Conservation (phyloP, 2,329 filamentous ascomycete species). For the Nannizzia gypsea region DNA sequence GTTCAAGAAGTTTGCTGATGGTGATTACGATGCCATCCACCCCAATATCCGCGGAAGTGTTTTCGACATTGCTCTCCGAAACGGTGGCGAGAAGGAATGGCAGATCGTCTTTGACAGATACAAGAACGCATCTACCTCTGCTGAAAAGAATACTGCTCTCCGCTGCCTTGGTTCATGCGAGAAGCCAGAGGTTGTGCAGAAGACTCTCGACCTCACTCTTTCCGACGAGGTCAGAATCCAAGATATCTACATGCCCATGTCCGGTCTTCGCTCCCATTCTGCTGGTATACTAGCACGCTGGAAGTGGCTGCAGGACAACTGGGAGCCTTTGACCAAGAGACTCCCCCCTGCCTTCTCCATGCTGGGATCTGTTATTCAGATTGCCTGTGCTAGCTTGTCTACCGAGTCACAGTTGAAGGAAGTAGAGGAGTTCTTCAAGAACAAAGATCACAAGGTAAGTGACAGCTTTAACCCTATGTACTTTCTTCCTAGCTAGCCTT, state of each 20-base stretch:
- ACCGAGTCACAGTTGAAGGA: conserved; percentile 61
- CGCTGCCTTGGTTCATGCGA: conserved; percentile 69
- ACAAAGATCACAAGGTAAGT: conserved; percentile 62
- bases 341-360: conserved; percentile 79
- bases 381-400: conserved; percentile 72
- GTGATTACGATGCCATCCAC: conserved; percentile 72
- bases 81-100: conserved; percentile 80
- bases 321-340: conserved; percentile 69
- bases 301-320: conserved; percentile 74
- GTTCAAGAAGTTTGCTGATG: conserved; percentile 72
- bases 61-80: conserved; percentile 70
- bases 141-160: conserved; percentile 85
- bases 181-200: conserved; percentile 66
- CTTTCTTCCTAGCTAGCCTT: neutral
- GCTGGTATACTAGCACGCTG: conserved; percentile 72
- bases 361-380: conserved; percentile 70
- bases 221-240: conserved; percentile 81
- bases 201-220: conserved; percentile 62
- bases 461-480: neutral
- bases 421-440: conserved; percentile 68
- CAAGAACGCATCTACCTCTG: conserved; percentile 60
- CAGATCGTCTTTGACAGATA: conserved; percentile 65
- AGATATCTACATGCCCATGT: conserved; percentile 82
- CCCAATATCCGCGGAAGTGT: conserved; percentile 83
- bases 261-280: conserved; percentile 62